These are phyloP conservation scores for Stentor roeselii DNA, from an alignment of 73 alveolate species.

Conservation along the genomic window DNA sequence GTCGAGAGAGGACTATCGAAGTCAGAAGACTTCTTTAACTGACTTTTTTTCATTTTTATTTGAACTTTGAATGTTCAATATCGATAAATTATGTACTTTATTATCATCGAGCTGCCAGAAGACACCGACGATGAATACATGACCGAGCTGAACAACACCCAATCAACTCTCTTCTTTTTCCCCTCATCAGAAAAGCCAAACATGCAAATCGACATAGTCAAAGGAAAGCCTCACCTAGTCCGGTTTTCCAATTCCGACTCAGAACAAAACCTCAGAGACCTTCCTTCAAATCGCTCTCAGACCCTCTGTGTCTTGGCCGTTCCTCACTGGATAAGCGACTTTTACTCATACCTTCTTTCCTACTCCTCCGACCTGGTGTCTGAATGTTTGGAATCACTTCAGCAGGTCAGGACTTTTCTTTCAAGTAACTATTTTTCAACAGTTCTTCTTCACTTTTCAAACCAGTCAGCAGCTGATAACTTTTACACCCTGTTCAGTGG, in stretches of 20 bases:
- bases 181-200: too few species aligned
- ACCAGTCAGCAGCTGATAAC: constrained; percentile 42
- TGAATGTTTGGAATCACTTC: background rate
- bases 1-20: too few species aligned
- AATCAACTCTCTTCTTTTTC: too few species aligned
- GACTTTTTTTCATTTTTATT: background rate
- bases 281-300: background rate
- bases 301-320: background rate
- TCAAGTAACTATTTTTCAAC: background rate
- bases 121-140: too few species aligned
- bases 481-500: constrained; percentile 49
- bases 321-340: background rate
- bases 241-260: too few species aligned
- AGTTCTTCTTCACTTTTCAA: constrained; percentile 32
- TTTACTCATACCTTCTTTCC: background rate
- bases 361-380: background rate
- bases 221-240: too few species aligned
- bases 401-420: background rate
- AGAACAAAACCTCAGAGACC: too few species aligned
- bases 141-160: too few species aligned
- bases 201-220: too few species aligned
- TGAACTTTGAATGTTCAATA: background rate
- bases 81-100: background rate
- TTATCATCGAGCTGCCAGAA: background rate
- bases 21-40: background rate